phyloP scores from a whole-genome alignment of 176 grass and related monocot species.

The Bromus sterilis region DNA sequence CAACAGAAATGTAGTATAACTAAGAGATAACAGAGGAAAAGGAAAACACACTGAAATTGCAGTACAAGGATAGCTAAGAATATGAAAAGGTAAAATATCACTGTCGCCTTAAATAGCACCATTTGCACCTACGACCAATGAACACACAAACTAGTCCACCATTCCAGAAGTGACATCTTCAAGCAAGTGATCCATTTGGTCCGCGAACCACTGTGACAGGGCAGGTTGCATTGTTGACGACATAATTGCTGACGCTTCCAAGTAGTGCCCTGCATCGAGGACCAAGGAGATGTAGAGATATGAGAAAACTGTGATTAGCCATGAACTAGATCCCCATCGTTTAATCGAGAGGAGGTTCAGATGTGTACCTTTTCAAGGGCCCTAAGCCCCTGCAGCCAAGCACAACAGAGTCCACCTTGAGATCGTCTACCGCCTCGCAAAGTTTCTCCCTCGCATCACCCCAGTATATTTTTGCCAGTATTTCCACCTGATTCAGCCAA shows the following conservation, averaged over 20 bases:
- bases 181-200: conserved; percentile 8
- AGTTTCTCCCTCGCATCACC: conserved; percentile 87
- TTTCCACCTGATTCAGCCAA: conserved; percentile 48
- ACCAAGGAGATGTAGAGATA: conserved; percentile 1
- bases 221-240: conserved; percentile 62
- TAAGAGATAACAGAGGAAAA: neutral
- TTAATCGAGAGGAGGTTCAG: neutral
- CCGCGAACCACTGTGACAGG: conserved; percentile 70
- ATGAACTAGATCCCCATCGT: neutral
- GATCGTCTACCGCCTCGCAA: conserved; percentile 69
- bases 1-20: neutral
- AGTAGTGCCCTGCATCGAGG: conserved; percentile 54
- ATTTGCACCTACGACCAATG: neutral
- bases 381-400: conserved; percentile 77
- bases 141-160: neutral
- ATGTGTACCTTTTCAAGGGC: conserved; percentile 55
- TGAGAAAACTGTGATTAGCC: conserved; percentile 7
- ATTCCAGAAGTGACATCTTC: neutral
- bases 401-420: conserved; percentile 62
- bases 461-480: conserved; percentile 84
- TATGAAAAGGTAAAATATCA: neutral
- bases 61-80: neutral
- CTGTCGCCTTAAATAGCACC: neutral
- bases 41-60: neutral
- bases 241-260: conserved; percentile 92